Evolutionary conservation across 1,284 basidiomycete genomes (phyloP).

Genomic region (Apiotrichum domesticum): DNA sequence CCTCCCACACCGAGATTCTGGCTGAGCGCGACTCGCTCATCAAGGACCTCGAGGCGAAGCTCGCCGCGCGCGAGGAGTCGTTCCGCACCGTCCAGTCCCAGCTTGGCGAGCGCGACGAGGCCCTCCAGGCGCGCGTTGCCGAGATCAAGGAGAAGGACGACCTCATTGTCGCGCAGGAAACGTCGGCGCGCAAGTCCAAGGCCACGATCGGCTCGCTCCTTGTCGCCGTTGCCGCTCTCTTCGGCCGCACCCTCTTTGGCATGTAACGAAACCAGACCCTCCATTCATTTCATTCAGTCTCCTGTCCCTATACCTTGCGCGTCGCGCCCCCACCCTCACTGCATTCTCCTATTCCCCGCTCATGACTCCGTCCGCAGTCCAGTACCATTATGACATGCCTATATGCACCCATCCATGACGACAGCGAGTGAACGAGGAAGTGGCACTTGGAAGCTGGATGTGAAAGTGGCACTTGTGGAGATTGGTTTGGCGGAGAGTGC

Average conservation of each 20-base stretch:
- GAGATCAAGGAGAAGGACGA: constrained; percentile 5
- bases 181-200: constrained; percentile 1
- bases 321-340: neutral
- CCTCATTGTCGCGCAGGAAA: neutral
- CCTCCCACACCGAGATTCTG: neutral
- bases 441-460: too few relatives aligned
- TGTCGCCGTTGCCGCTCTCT: neutral
- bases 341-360: neutral
- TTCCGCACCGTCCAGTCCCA: neutral
- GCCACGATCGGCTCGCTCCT: constrained; percentile 1
- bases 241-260: constrained; percentile 1
- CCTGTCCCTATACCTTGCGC: too few relatives aligned
- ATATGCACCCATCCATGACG: constrained; percentile 3
- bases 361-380: neutral
- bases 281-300: too few relatives aligned
- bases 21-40: neutral
- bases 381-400: constrained; percentile 2
- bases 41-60: constrained; percentile 3
- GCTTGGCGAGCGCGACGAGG: constrained; percentile 1
- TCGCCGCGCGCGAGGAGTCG: constrained; percentile 1
- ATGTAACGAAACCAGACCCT: neutral
- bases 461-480: too few relatives aligned
- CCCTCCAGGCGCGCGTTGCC: neutral
- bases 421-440: neutral
- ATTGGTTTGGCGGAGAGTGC: too few relatives aligned